phyloP scores from a whole-genome alignment of 352 stramenopile genomes.

The Pseudoperonospora humuli region DNA sequence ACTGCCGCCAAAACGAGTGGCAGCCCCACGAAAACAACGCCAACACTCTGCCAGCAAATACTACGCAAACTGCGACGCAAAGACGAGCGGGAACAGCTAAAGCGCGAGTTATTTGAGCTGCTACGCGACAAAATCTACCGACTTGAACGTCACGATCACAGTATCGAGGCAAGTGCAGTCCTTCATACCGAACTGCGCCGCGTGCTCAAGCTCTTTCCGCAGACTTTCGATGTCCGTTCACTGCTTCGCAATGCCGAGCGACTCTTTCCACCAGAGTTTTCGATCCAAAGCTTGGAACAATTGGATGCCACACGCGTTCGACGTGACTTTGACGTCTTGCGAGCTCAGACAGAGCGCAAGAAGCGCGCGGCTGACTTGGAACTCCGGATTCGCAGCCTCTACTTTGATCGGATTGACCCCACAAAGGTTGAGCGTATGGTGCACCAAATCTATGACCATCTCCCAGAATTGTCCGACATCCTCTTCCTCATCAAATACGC shows the following conservation, averaged over 20 bases:
- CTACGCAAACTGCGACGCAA: conserved; percentile 52
- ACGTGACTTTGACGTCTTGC: conserved; percentile 33
- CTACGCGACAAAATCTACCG: not conserved
- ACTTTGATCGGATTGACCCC: conserved; percentile 86
- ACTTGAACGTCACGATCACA: not conserved
- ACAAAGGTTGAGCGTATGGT: conserved; percentile 73
- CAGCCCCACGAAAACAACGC: not conserved
- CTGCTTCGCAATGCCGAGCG: conserved; percentile 78
- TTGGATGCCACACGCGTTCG: conserved; percentile 26
- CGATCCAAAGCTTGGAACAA: conserved; percentile 18
- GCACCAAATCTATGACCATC: conserved; percentile 69
- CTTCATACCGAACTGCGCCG: conserved; percentile 37
- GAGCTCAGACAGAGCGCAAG: conserved; percentile 52
- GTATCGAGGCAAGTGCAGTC: not conserved
- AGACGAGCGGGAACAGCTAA: conserved; percentile 52
- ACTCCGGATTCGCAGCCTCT: conserved; percentile 84
- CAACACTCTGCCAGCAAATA: conserved; percentile 42
- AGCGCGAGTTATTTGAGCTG: conserved; percentile 8
- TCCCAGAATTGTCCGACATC: conserved; percentile 61
- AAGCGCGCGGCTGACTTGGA: conserved; percentile 81
- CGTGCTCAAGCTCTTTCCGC: conserved; percentile 53
- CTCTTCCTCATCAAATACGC: conserved; percentile 81
- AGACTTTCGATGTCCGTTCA: conserved; percentile 59
- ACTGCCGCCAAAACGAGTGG: conserved; percentile 1
- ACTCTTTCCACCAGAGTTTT: conserved; percentile 62